Evolutionary conservation across 345 rosid species (phyloP).

Genomic region (Abelmoschus esculentus): DNA sequence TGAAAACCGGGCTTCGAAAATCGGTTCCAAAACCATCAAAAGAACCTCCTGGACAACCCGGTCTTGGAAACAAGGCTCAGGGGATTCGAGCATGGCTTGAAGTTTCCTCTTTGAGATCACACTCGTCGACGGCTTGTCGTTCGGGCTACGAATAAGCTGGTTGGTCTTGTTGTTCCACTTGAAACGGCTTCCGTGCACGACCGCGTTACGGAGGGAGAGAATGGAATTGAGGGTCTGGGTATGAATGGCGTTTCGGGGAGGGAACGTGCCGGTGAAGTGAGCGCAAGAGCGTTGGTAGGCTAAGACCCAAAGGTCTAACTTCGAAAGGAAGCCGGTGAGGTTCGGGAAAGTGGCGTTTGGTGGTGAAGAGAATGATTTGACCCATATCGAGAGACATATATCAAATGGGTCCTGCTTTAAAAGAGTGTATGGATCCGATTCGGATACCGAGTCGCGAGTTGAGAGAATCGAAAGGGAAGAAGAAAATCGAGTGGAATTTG

Average conservation of each 20-base stretch:
- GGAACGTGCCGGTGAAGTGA: conserved; percentile 72
- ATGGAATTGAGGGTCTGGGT: conserved; percentile 54
- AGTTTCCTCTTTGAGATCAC: conserved; percentile 54
- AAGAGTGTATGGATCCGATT: conserved; percentile 46
- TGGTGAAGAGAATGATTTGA: conserved; percentile 80
- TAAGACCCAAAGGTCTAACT: conserved; percentile 85
- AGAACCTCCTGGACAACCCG: conserved; percentile 84
- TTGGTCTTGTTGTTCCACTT: conserved; percentile 66
- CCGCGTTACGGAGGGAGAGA: conserved; percentile 61
- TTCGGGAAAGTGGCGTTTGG: conserved; percentile 44
- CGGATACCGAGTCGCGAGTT: background rate
- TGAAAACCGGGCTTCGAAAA: conserved; percentile 77
- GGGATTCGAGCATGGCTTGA: conserved; percentile 33
- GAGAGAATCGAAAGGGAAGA: conserved; percentile 31
- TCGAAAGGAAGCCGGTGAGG: conserved; percentile 79
- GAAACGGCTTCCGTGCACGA: conserved; percentile 46
- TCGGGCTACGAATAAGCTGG: conserved; percentile 63
- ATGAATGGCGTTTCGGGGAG: conserved; percentile 80
- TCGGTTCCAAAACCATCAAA: conserved; percentile 73
- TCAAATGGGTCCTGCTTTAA: conserved; percentile 80
- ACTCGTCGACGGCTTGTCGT: conserved; percentile 34
- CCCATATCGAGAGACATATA: conserved; percentile 76
- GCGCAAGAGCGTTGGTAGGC: conserved; percentile 89
- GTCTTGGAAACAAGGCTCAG: conserved; percentile 77
- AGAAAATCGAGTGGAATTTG: conserved; percentile 7